A percentile compares a stretch with the other conserved stretches of the same genome.
phyloP scores from a whole-genome alignment of 1,284 basidiomycete genomes.

The Leccinum angustisporum region DNA sequence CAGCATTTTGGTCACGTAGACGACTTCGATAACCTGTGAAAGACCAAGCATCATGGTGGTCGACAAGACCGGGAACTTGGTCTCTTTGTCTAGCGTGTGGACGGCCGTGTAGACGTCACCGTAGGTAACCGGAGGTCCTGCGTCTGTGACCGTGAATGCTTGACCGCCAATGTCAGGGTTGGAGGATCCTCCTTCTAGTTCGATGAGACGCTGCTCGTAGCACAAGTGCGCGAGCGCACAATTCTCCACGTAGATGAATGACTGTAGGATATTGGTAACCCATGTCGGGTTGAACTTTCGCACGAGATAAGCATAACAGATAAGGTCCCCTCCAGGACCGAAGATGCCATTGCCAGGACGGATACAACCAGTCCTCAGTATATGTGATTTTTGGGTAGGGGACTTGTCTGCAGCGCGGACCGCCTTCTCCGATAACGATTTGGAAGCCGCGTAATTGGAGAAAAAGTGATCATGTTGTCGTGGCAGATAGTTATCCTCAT shows the following conservation, averaged over 20 bases:
- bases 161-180: conserved; percentile 70
- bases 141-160: conserved; percentile 62
- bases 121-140: conserved; percentile 58
- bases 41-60: conserved; percentile 55
- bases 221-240: conserved; percentile 65
- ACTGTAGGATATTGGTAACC: conserved; percentile 56
- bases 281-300: conserved; percentile 62
- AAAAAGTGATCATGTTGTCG: conserved; percentile 57
- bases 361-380: conserved; percentile 65
- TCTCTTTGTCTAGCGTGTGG: conserved; percentile 49
- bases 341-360: conserved; percentile 75
- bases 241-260: conserved; percentile 73
- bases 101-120: conserved; percentile 58
- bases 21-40: conserved; percentile 53
- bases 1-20: conserved; percentile 48
- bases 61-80: conserved; percentile 52
- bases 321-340: conserved; percentile 69
- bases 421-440: conserved; percentile 51
- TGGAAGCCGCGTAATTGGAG: conserved; percentile 69
- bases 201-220: conserved; percentile 66
- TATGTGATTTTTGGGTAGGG: conserved; percentile 31
- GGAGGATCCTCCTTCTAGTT: conserved; percentile 39
- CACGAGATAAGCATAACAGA: conserved; percentile 60
- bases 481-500: conserved; percentile 50
- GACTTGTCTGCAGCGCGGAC: conserved; percentile 56